Evolutionary conservation across 2,329 filamentous ascomycete genomes (phyloP).

Genomic region (Fusarium haematococcum): DNA sequence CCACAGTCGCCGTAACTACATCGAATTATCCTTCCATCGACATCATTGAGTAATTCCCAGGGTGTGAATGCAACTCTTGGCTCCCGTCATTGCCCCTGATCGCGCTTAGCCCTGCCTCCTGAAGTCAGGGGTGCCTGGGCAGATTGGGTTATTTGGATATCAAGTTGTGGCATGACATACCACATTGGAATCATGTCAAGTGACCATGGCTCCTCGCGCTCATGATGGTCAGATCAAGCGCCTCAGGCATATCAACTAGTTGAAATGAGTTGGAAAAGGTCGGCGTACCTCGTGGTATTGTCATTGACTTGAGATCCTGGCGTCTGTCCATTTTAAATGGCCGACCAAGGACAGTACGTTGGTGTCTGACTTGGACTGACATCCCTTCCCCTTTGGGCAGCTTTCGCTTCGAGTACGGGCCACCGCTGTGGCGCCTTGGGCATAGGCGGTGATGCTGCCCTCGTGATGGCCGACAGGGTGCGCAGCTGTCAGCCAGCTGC

Average conservation of each 20-base stretch:
- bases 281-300: not conserved
- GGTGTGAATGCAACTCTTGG: not conserved
- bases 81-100: not conserved
- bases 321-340: not conserved
- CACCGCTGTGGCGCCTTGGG: not conserved
- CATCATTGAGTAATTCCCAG: not conserved
- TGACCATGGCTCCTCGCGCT: too few species aligned
- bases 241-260: not conserved
- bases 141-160: not conserved
- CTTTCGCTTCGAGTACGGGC: not conserved
- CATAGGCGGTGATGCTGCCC: conserved; percentile 2
- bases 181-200: not conserved
- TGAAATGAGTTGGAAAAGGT: not conserved
- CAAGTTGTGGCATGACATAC: not conserved
- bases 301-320: not conserved
- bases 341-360: not conserved
- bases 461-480: not conserved
- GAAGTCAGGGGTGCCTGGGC: conserved; percentile 27
- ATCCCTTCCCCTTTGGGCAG: not conserved
- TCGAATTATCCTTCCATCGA: not conserved
- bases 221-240: not conserved
- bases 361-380: not conserved
- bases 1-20: not conserved
- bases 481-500: conserved; percentile 6
- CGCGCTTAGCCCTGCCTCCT: conserved; percentile 1